These are phyloP conservation scores for Coccomyxa sp. DNA, from an alignment of 139 green algal species.

Conservation along the genomic window DNA sequence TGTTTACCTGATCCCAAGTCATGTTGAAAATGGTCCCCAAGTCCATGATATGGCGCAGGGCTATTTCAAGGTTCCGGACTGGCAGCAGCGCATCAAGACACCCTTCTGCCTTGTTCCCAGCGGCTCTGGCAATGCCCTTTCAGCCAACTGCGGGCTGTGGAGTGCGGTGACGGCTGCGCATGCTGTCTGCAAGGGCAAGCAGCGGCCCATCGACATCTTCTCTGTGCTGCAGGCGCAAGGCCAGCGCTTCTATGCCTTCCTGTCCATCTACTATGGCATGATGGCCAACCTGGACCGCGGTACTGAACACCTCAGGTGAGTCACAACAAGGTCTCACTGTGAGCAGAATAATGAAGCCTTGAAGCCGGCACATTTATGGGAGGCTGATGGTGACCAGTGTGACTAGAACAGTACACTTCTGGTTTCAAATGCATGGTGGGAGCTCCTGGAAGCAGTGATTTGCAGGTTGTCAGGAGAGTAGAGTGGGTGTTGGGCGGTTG, in stretches of 20 bases:
- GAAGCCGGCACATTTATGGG: background rate
- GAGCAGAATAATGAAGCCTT: background rate
- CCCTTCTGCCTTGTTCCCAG: slow-evolving; percentile 55
- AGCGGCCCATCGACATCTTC: slow-evolving; percentile 51
- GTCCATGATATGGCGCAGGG: slow-evolving; percentile 28
- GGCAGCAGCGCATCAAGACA: slow-evolving; percentile 33
- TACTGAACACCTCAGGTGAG: slow-evolving; percentile 65
- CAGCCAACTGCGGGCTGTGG: slow-evolving; percentile 50
- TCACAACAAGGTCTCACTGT: background rate
- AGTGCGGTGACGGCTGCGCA: slow-evolving; percentile 49
- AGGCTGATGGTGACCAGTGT: background rate
- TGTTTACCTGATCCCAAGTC: background rate
- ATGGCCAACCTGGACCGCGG: slow-evolving; percentile 75
- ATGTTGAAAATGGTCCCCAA: background rate
- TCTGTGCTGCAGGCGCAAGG: slow-evolving; percentile 56
- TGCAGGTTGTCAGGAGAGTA: background rate
- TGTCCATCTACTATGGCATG: slow-evolving; percentile 63
- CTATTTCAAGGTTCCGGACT: slow-evolving; percentile 60
- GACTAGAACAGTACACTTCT: background rate
- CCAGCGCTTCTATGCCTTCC: slow-evolving; percentile 49
- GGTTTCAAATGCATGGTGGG: background rate
- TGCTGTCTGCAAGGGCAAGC: slow-evolving; percentile 38
- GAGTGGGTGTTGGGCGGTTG: background rate
- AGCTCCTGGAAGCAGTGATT: background rate
- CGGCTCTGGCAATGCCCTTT: slow-evolving; percentile 70